Conservation (phyloP, 1,284 basidiomycete genomes). For the Exsudoporus floridanus region DNA sequence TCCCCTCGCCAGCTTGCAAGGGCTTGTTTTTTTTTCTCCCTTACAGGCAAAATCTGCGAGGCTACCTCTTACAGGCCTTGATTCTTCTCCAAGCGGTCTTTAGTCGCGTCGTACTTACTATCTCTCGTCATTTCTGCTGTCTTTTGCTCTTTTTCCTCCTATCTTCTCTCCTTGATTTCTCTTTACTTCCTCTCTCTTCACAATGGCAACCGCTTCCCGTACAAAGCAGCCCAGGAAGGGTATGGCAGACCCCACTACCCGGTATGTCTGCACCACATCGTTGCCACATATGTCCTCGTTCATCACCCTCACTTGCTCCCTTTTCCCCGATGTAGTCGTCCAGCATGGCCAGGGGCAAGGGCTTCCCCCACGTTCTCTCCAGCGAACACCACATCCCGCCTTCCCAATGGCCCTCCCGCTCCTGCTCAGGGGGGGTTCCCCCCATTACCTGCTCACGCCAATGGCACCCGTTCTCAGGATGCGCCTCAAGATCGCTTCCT, state of each 20-base stretch:
- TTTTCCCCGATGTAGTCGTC: conserved; percentile 43
- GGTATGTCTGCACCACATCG: conserved; percentile 43
- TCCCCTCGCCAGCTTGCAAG: conserved; percentile 27
- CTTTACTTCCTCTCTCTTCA: conserved; percentile 24
- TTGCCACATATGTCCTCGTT: conserved; percentile 10
- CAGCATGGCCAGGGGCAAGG: conserved; percentile 64
- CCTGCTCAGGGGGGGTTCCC: conserved; percentile 47
- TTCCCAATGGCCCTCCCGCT: conserved; percentile 43
- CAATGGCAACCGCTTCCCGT: conserved; percentile 63
- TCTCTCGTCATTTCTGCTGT: conserved; percentile 38
- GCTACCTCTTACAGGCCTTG: conserved; percentile 21
- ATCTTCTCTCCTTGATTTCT: conserved; percentile 37
- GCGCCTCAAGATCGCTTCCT: conserved; percentile 54
- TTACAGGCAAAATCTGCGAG: conserved; percentile 23
- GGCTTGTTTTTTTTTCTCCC: conserved; percentile 24
- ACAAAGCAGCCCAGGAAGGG: conserved; percentile 59
- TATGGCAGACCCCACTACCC: conserved; percentile 50
- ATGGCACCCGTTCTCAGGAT: conserved; percentile 47
- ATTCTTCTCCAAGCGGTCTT: conserved; percentile 25
- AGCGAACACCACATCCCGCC: conserved; percentile 46
- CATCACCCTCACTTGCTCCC: conserved; percentile 11
- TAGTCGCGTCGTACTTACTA: conserved; percentile 37
- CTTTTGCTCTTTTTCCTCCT: conserved; percentile 29
- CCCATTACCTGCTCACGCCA: conserved; percentile 46
- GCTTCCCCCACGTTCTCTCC: conserved; percentile 68